Evolutionary conservation across 192 early-diverging fungal genomes (phyloP), one percentile per base, ranked within the genome.

Genomic region (Podila clonocystis): DNA sequence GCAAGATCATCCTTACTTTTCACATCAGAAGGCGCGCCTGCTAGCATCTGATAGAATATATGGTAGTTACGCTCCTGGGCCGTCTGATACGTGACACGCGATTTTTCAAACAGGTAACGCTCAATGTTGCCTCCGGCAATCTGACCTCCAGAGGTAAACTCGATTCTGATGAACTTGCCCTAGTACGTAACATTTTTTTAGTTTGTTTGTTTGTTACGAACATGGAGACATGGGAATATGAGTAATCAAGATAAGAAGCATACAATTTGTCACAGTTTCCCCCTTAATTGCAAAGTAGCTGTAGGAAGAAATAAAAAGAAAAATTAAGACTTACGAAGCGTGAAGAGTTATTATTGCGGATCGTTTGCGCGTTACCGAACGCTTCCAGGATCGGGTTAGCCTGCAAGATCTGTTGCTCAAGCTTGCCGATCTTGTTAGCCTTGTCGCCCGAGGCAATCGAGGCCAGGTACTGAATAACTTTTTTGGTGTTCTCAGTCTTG

Each of bases 401-500:
- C 77, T 96, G 93, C 36, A 99, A 86, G 28, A 99, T 97, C 86
- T 97, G 95, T 61, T 92, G 90, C 82, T 98, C 97, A 13, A 98
- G 90, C 58, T 83, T 83, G 52, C 91, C 89, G 66, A 85, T 77
- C 67, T 83, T 75, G 49, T 72, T 68, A 30, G 60, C 48, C 72
- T 68, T 24, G 73, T 94, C 93, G n/a, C 52, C 52, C 20, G 90
- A 83, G 13, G 97, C 95, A 61, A 97, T 93, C 3, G 96, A 89
- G 1, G 97, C 95, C 55, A 99, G 88, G 84, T 98, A 99, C 86
- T 98, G 97, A 70, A 99, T 98, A 41, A 98, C 96, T 65, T 96
- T 98, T 72, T 99, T 99, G 19, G 97, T 99, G 86, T 99, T 99
- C 87, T 99, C 98, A 19, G 98, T 99, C 85, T 99, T 99, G 63